Evolutionary conservation across 1,284 basidiomycete species (phyloP), one percentile per base, ranked within the genome.

Genomic region (Somion occarium): DNA sequence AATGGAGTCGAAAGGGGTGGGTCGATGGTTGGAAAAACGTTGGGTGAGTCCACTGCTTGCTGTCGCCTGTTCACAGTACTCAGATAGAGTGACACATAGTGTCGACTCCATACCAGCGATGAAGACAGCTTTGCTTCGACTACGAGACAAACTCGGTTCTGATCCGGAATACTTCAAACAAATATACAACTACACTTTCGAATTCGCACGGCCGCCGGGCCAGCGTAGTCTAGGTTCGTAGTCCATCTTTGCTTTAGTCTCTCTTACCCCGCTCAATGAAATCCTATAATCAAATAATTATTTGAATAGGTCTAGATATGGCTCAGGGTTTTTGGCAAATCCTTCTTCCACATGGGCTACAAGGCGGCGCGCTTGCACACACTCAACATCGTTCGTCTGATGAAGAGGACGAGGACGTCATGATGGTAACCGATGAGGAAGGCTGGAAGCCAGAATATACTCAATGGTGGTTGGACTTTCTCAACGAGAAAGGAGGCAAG

Each of bases 151-250:
- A 61, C 80, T 96, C 38, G 77, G 75, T 22, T 72, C 76, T 5
- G 85, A 95, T 61, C 73, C 83, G 0, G 73, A 68, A 0, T 93
- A 93, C 69, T 98, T 96, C 72, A 81, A 80, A 56, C 82, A 84
- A 56, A 91, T 98, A 9, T 99, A 98, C 72, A 81, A 80, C 58
- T 88, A 87, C 68, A 90, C 92, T 0, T 99, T 98, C 63, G 82
- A 87, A 54, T 92, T 98, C 68, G 89, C 85, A 23, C 83, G 88
- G 53, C 67, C 74, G 18, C 83, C 89, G 50, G 93, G 93, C 0
- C 86, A 82, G 62, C 75, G 88, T 46, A 87, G 83, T 66, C 73
- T 91, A 44, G 78, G 84, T 83, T 56, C 49, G 78, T 64, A 23
- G 18, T 45, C 44, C 20, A 15, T 5, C 41, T 34, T 3, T 38